Evolutionary conservation across 164 flowering plant species (phyloP), one percentile per base, ranked within the genome.

Genomic region (Nelumbo lutea): DNA sequence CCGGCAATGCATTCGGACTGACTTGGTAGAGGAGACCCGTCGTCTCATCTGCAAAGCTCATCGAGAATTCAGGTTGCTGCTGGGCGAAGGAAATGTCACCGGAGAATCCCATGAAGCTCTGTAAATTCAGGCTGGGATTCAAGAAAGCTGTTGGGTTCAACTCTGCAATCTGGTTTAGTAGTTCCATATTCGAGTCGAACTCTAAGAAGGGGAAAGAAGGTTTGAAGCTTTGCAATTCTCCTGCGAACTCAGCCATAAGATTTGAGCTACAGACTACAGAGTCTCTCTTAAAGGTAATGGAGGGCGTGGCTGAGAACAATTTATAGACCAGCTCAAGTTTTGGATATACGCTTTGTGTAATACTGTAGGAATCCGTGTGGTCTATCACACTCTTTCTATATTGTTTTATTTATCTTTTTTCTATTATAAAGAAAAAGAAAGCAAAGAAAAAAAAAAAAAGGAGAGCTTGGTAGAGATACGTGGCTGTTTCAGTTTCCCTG

Each of bases 141-240:
- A 72, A 78, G n/a, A 70, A 56, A 3, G 51, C 47, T 61, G 42
- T 69, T 42, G 70, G 66, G 63, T 52, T 68, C 56, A 59, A 15
- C 64, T 61, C 78, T 13, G 41, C 4, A 61, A 76, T 55, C 51
- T 79, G 78, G 69, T 67, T 75, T 39, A 77, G 43, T 9, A 76
- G 52, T 64, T 83, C 83, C 66, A 80, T 64, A 70, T 64, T 77
- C n/a, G 82, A 65, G 53, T 80, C 75, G 78, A 72, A 64, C 56
- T 75, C 77, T 58, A 76, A 64, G 74, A 69, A 70, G 13, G 73
- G 47, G n/a, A 63, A 65, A 67, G 76, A 74, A n/a, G 78, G 67
- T 51, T 76, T 81, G 72, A 71, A 78, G 70, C 66, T 80, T 52
- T 78, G 81, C 44, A 76, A 45, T 57, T 60, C 62, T 53, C 56